A percentile compares a stretch with the other conserved stretches of the same genome.
These are phyloP conservation scores for Heterobasidion occidentale DNA, from an alignment of 1,284 basidiomycete species.

Conservation along the genomic window DNA sequence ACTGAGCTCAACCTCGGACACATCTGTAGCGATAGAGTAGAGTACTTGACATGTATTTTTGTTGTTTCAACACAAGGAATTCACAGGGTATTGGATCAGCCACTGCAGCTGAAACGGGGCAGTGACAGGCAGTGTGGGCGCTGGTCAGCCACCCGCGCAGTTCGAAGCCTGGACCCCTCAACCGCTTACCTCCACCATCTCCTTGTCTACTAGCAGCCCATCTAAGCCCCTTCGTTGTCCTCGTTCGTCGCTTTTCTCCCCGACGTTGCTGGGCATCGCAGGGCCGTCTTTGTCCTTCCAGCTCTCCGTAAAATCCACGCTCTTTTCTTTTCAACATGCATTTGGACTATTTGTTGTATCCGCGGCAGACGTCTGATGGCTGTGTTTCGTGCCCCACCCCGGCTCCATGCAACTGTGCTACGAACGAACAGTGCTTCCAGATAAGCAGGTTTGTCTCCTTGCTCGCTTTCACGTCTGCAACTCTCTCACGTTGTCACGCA, in stretches of 20 bases:
- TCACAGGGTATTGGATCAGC: neutral
- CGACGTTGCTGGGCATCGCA: constrained; percentile 25
- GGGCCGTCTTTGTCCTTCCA: constrained; percentile 12
- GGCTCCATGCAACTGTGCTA: constrained; percentile 43
- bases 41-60: constrained; percentile 1
- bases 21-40: neutral
- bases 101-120: neutral
- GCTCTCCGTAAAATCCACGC: constrained; percentile 1
- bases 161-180: neutral
- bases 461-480: constrained; percentile 9
- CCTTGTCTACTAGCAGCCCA: neutral
- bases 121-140: too few relatives aligned
- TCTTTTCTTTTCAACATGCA: constrained; percentile 33
- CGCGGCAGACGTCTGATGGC: constrained; percentile 18
- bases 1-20: constrained; percentile 3
- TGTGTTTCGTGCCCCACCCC: constrained; percentile 26
- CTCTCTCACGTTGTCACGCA: constrained; percentile 19
- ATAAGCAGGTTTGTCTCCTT: constrained; percentile 42
- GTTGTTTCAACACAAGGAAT: constrained; percentile 7
- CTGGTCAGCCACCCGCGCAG: too few relatives aligned
- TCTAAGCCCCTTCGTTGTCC: constrained; percentile 8
- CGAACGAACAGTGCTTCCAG: constrained; percentile 48
- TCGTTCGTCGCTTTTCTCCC: constrained; percentile 5
- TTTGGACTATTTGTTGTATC: constrained; percentile 38
- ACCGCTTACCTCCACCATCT: neutral